Percentiles rank a stretch among this genome's conserved stretches.
phyloP scores from a whole-genome alignment of 2,329 filamentous ascomycete species.

The Westerdykella ornata region DNA sequence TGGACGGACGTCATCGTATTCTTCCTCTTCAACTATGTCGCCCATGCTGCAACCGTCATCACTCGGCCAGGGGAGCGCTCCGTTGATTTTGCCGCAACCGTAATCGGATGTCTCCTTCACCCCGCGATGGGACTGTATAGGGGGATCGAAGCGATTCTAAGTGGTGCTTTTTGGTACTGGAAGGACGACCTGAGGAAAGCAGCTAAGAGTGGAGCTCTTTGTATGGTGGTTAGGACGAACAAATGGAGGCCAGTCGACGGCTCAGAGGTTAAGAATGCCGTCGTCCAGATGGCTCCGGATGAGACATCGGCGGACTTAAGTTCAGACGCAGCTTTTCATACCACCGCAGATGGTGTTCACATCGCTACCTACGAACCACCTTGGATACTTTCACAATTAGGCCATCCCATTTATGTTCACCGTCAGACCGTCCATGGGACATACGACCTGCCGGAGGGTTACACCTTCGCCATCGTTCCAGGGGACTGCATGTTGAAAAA shows the following conservation, averaged over 20 bases:
- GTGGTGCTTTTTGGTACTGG: conserved; percentile 9
- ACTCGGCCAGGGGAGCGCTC: conserved; percentile 24
- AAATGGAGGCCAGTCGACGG: conserved; percentile 17
- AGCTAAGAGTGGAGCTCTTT: conserved; percentile 21
- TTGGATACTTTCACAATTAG: conserved; percentile 14
- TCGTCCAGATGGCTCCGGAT: conserved; percentile 5
- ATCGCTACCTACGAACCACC: conserved; percentile 10
- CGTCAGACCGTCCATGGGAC: conserved; percentile 16
- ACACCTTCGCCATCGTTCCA: conserved; percentile 14
- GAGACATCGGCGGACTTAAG: background rate
- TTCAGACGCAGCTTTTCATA: background rate
- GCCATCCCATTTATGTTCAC: conserved; percentile 11
- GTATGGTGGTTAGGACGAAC: conserved; percentile 21
- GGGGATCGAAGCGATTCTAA: conserved; percentile 22
- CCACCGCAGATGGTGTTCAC: conserved; percentile 3
- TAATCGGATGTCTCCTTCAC: conserved; percentile 18
- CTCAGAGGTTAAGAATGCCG: conserved; percentile 10
- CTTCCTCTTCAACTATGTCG: conserved; percentile 33
- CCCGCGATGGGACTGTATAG: conserved; percentile 20
- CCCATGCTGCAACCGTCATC: conserved; percentile 33
- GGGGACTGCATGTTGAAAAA: conserved; percentile 10
- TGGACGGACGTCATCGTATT: conserved; percentile 26
- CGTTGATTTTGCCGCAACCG: conserved; percentile 7
- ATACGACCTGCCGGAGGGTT: conserved; percentile 12
- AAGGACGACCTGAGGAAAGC: conserved; percentile 20